Evolutionary conservation across 176 grass and related monocot species (phyloP).

Genomic region (Bothriochloa decipiens): DNA sequence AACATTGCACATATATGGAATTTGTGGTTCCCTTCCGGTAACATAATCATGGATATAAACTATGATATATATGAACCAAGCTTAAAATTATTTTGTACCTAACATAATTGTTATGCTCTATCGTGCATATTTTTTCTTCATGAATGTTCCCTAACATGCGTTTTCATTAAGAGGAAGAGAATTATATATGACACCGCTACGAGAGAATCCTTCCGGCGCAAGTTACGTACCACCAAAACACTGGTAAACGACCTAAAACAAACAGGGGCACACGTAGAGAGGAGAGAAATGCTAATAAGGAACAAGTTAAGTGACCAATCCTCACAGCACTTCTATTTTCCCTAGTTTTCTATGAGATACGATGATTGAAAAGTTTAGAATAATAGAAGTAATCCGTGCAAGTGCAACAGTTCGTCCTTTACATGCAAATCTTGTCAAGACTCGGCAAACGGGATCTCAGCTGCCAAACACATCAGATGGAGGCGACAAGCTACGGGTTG

Average conservation of each 20-base stretch:
- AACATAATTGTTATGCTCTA: not conserved
- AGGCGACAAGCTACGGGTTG: slow-evolving; percentile 22
- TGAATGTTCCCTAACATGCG: not conserved
- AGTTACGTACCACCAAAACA: too few species aligned
- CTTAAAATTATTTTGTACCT: not conserved
- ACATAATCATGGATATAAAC: not conserved
- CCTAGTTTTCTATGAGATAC: not conserved
- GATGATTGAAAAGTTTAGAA: not conserved
- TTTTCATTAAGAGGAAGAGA: not conserved
- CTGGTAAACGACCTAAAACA: too few species aligned
- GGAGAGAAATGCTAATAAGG: not conserved
- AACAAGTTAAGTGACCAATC: not conserved
- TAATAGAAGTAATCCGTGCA: not conserved
- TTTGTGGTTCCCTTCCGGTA: not conserved
- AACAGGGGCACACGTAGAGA: not conserved
- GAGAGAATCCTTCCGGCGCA: too few species aligned
- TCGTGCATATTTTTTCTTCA: not conserved
- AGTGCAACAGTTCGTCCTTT: not conserved
- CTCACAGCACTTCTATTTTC: not conserved
- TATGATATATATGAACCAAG: not conserved
- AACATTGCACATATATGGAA: not conserved
- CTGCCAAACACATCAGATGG: slow-evolving; percentile 27
- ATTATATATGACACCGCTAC: not conserved
- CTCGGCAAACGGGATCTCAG: not conserved
- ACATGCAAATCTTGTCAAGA: slow-evolving; percentile 32